Base-by-base conservation (phyloP, 2,329 filamentous ascomycete genomes). In the Zelopaecilomyces penicillatus region DNA sequence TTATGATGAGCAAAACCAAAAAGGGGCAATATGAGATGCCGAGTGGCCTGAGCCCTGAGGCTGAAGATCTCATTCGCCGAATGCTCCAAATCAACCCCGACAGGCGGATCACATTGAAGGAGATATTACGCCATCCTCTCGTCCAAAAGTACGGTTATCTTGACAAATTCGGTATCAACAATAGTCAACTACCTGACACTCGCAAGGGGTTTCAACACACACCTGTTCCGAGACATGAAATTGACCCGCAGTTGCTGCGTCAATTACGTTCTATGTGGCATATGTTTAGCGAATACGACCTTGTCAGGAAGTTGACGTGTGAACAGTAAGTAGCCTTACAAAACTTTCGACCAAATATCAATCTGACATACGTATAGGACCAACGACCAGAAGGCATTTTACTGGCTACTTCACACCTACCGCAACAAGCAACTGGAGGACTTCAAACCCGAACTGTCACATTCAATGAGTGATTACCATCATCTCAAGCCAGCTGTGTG, bases 301-400 rank as follows among this genome's bases (percentile, higher is more conserved):
- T 97, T 26, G 74, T 84, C 27, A 70, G 79, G 44, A 83, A 81
- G 56, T 71, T 97, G n/a, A 65, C 75, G 9, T 78, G 69, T 50
- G 66, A 78, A 30, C 76, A 80, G 80, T 85, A 69, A 64, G 80
- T 72, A 19, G 5, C 36, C 26, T 28, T 3, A 43, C 4, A 3
- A 7, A 19, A 11, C 6, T 11, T 5, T 26, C n/a, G 5, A 9
- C 4, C 32, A 34, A 26, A 39, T 3, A 11, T 36, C n/a, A n/a
- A 30, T 27, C 35, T 41, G 26, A 33, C 52, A 64, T 48, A 35
- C 49, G 37, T 39, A n/a, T 30, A 91, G 85, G 51, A 72, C 78
- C 4, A 97, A 95, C 52, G 87, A 95, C 44, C 89, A 96, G 60
- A 95, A 95, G 59, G 76, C 91, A 53, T 96, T 97, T 64, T 98